Evolutionary conservation across 805 yeast species (phyloP), one percentile per base, ranked within the genome.

Genomic region (Ogataea parapolymorpha): DNA sequence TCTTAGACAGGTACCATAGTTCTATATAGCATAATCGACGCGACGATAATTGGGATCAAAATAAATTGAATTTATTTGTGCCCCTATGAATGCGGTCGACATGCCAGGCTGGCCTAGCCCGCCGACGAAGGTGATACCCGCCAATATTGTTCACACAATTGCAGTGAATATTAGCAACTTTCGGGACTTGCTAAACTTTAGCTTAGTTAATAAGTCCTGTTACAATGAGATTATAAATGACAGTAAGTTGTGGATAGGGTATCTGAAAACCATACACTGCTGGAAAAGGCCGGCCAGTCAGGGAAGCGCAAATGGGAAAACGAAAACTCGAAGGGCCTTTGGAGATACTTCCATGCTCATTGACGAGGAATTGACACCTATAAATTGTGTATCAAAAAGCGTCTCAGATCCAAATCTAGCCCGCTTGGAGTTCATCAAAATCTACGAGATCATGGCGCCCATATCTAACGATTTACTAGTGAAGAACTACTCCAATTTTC

Each of bases 401-500:
- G 49, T 54, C 7, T 36, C 46, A 15, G 62, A 61, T 35, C 49
- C 55, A 7, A 42, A 48, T 30, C 25, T 56, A 6, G 59, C 66
- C 4, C 49, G 58, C 32, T 24, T 12, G 4, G 33, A 48, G 13
- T 63, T 65, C 38, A 55, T 53, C 5, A 37, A 41, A 16, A 51
- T 64, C 1, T 62, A 60, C 39, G 42, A 52, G 7, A 48, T 47
- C n/a, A 32, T 64, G 39, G 46, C 50, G 4, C 68, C 68, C 2
- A 48, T 62, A 3, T 41, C 63, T 7, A 48, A 48, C 22, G 62
- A 62, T 37, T 31, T 65, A 37, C 46, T 64, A 14, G 45, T 64
- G n/a, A 55, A 55, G 24, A 61, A 63, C 41, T 62, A 63, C 38
- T 44, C 59, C 7, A 62, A 63, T 44, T 62, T 63, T 33, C 65